These are phyloP conservation scores for Starmerella ratchasimensis DNA, from an alignment of 805 yeast genomes.

Conservation along the genomic window DNA sequence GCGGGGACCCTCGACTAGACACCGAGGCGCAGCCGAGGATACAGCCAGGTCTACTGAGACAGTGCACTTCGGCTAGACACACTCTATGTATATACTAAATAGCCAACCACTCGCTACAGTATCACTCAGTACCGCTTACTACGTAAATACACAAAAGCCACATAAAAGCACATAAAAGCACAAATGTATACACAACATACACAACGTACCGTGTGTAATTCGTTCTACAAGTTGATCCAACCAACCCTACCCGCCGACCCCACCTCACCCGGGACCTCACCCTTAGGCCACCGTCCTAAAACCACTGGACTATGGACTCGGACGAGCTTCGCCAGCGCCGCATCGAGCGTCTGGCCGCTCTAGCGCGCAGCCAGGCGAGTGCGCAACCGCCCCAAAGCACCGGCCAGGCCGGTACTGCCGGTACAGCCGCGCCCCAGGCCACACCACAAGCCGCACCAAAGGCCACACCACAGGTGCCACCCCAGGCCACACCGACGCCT, in stretches of 20 bases:
- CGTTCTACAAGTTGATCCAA: not conserved
- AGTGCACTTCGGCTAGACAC: too few relatives aligned
- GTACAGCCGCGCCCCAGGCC: not conserved
- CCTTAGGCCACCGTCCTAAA: not conserved
- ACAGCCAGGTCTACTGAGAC: too few relatives aligned
- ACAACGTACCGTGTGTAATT: not conserved
- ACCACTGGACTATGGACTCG: constrained; percentile 1
- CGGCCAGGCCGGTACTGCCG: not conserved
- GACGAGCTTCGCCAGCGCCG: constrained; percentile 17
- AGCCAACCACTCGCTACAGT: not conserved
- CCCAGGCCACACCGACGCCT: not conserved
- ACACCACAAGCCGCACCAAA: not conserved
- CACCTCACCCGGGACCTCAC: not conserved
- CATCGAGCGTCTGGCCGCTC: constrained; percentile 8
- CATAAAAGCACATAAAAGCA: not conserved
- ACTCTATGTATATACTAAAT: constrained; percentile 1
- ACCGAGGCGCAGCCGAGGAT: too few relatives aligned
- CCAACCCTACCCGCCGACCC: not conserved
- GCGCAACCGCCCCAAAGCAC: not conserved
- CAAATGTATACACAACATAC: not conserved
- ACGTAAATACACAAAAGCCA: not conserved
- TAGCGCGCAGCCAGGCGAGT: not conserved
- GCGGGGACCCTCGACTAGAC: constrained; percentile 16
- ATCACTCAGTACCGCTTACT: not conserved
- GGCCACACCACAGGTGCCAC: not conserved